phyloP scores from a whole-genome alignment of 2,329 filamentous ascomycete species.

The Penicillium sp. region DNA sequence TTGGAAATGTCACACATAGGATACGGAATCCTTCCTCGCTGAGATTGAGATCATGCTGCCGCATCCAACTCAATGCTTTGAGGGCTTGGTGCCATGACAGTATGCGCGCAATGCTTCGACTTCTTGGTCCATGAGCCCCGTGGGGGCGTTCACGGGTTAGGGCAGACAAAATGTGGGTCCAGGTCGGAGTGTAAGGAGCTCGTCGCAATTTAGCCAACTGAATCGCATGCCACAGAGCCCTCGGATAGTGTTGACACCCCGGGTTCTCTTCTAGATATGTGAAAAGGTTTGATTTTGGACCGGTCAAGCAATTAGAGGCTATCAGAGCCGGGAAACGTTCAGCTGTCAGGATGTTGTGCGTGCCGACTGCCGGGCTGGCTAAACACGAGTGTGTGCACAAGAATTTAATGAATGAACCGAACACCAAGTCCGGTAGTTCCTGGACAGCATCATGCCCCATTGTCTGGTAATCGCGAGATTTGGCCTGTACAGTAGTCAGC shows the following conservation, averaged over 20 bases:
- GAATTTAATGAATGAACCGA: slow-evolving; percentile 46
- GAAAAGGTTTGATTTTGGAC: slow-evolving; percentile 19
- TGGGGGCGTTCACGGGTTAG: slow-evolving; percentile 26
- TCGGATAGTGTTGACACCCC: slow-evolving; percentile 23
- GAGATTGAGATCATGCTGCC: slow-evolving; percentile 28
- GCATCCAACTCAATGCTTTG: slow-evolving; percentile 36
- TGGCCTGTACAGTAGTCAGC: slow-evolving; percentile 27
- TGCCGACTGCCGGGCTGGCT: slow-evolving; percentile 9
- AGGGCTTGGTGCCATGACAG: slow-evolving; percentile 40
- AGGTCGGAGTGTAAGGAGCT: slow-evolving; percentile 33
- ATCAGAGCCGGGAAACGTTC: slow-evolving; percentile 27
- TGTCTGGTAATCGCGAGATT: slow-evolving; percentile 12
- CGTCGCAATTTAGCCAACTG: slow-evolving; percentile 32
- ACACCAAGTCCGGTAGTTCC: slow-evolving; percentile 35
- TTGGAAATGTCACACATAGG: slow-evolving; percentile 38
- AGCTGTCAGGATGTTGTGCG: slow-evolving; percentile 17
- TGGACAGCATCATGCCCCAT: slow-evolving; percentile 23
- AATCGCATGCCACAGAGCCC: slow-evolving; percentile 37
- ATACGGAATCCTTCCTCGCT: slow-evolving; percentile 34
- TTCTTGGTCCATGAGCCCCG: slow-evolving; percentile 18
- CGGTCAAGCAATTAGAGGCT: background rate
- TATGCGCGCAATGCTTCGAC: slow-evolving; percentile 30
- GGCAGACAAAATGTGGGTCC: slow-evolving; percentile 37
- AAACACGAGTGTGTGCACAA: slow-evolving; percentile 35
- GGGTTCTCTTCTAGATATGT: slow-evolving; percentile 15